These are phyloP conservation scores for Coemansia pectinata DNA, from an alignment of 192 early-diverging fungal species.

Conservation along the genomic window DNA sequence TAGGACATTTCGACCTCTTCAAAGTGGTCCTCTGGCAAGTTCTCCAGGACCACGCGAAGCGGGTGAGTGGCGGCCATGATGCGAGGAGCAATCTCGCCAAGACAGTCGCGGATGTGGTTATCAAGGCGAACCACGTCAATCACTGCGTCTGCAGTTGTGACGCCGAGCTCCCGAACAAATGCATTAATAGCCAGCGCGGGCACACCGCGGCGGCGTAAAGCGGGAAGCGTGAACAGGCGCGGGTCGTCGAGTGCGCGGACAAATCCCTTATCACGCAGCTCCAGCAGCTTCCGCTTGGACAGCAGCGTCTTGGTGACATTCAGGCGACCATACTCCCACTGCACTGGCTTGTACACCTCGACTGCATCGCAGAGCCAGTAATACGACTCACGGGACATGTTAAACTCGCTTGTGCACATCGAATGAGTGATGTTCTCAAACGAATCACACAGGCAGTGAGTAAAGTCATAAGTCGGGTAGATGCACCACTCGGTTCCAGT, in stretches of 20 bases:
- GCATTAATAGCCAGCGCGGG: conserved; percentile 97
- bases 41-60: conserved; percentile 84
- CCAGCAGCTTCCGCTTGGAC: conserved; percentile 96
- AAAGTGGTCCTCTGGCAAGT: conserved; percentile 81
- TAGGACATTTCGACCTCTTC: conserved; percentile 82
- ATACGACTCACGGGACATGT: conserved; percentile 90
- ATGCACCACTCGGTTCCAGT: conserved; percentile 96
- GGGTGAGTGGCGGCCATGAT: conserved; percentile 91
- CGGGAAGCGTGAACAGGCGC: conserved; percentile 92
- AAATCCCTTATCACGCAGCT: conserved; percentile 77
- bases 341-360: conserved; percentile 99
- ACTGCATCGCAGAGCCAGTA: conserved; percentile 99
- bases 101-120: conserved; percentile 90
- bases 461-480: conserved; percentile 99
- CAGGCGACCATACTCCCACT: conserved; percentile 98
- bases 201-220: conserved; percentile 93
- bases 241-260: conserved; percentile 97
- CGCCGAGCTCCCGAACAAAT: conserved; percentile 92
- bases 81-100: conserved; percentile 91
- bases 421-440: conserved; percentile 99
- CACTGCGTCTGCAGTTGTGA: conserved; percentile 73
- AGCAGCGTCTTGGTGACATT: conserved; percentile 92
- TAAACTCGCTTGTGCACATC: conserved; percentile 97
- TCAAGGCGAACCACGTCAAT: conserved; percentile 90
- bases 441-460: conserved; percentile 98